These are phyloP conservation scores for Sodiomyces alkalinus DNA, from an alignment of 2,329 filamentous ascomycete species.

Conservation along the genomic window DNA sequence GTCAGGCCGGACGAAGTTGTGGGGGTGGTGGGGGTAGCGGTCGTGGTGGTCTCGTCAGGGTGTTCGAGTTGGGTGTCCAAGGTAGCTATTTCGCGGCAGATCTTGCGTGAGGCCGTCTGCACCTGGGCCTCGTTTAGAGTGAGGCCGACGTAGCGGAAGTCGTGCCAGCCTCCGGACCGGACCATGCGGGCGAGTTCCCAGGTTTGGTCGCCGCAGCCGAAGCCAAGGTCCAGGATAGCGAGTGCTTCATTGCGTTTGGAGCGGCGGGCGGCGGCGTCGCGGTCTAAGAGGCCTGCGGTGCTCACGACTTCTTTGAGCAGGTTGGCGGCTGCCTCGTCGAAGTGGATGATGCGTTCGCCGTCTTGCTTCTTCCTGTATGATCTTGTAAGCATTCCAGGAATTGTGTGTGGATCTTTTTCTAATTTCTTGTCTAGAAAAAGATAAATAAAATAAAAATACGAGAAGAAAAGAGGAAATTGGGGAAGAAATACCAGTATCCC, in stretches of 20 bases:
- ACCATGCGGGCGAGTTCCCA: constrained; percentile 23
- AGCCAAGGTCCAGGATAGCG: constrained; percentile 36
- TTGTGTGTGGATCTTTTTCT: no score
- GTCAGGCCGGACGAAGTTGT: background rate
- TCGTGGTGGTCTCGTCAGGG: no score
- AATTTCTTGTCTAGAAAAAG: background rate
- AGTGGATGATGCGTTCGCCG: constrained; percentile 17
- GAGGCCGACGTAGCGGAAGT: constrained; percentile 34
- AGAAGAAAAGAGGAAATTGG: background rate
- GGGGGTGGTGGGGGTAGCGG: no score
- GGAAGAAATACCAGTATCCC: constrained; percentile 37
- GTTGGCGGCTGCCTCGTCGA: constrained; percentile 30
- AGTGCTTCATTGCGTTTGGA: constrained; percentile 11
- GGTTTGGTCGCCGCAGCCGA: constrained; percentile 44
- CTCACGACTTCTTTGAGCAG: constrained; percentile 31
- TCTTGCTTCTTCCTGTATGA: constrained; percentile 14
- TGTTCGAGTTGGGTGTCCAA: no score
- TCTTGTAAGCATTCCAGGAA: background rate
- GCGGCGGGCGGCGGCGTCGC: constrained; percentile 2
- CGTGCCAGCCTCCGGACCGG: constrained; percentile 7
- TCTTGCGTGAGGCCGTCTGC: constrained; percentile 16
- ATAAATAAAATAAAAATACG: background rate
- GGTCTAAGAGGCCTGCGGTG: constrained; percentile 22
- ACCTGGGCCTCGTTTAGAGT: constrained; percentile 32
- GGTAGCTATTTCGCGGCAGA: constrained; percentile 11